A percentile compares a stretch with the other conserved stretches of the same genome.
These are phyloP conservation scores for Trichoderma breve DNA, from an alignment of 2,329 filamentous ascomycete species.

Conservation along the genomic window DNA sequence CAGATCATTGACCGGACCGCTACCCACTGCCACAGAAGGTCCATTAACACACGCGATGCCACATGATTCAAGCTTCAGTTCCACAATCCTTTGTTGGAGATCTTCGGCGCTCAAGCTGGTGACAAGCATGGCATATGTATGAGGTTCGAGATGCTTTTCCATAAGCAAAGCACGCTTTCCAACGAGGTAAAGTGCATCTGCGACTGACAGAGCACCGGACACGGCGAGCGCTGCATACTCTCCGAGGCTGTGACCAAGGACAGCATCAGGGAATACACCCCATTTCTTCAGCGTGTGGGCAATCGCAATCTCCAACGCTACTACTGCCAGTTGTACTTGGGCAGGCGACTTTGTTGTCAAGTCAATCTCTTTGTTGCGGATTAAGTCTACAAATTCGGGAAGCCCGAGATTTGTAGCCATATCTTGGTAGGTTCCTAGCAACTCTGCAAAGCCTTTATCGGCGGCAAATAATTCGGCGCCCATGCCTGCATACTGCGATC, in stretches of 20 bases:
- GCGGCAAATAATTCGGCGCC: neutral
- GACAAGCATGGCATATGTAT: constrained; percentile 18
- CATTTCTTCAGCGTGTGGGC: neutral
- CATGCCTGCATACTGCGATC: neutral
- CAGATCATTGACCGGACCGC: neutral
- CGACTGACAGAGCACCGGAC: neutral
- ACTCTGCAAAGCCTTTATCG: neutral
- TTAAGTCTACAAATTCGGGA: neutral
- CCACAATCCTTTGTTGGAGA: neutral
- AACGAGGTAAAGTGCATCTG: constrained; percentile 16
- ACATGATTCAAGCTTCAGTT: neutral
- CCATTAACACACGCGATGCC: neutral
- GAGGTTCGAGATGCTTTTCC: neutral
- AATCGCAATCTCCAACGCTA: neutral
- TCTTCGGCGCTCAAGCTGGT: neutral
- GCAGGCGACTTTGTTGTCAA: neutral
- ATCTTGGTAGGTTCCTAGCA: neutral
- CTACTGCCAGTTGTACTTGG: neutral
- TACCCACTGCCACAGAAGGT: neutral
- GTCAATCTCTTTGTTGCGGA: neutral
- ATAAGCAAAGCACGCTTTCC: constrained; percentile 12
- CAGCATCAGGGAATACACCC: neutral
- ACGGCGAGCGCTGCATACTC: neutral
- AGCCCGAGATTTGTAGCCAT: neutral
- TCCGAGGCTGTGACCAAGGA: neutral